A percentile compares a stretch with the other conserved stretches of the same genome.
These are phyloP conservation scores for Penicillium occitanis DNA, from an alignment of 2,329 filamentous ascomycete genomes.

Conservation along the genomic window DNA sequence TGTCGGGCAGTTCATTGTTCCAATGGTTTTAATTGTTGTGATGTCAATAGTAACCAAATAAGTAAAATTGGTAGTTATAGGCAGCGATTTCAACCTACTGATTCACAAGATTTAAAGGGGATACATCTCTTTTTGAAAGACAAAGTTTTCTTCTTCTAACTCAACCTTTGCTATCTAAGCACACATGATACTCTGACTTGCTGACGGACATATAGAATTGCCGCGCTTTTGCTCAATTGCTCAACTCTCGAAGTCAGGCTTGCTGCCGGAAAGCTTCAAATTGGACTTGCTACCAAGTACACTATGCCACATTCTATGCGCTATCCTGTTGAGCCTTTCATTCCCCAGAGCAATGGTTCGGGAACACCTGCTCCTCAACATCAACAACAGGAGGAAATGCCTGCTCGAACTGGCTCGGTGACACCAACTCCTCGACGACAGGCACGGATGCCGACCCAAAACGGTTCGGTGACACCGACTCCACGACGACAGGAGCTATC, in stretches of 20 bases:
- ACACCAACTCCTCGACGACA: neutral
- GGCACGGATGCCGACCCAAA: too few species aligned
- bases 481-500: neutral
- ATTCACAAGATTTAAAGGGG: neutral
- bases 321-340: conserved; percentile 2
- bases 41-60: neutral
- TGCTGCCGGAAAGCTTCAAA: neutral
- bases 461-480: neutral
- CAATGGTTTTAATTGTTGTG: neutral
- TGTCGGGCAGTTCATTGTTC: neutral
- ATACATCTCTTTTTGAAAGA: too few species aligned
- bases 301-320: neutral
- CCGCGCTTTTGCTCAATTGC: neutral
- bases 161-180: neutral
- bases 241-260: neutral
- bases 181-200: neutral
- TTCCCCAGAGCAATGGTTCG: neutral
- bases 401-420: neutral
- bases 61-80: neutral
- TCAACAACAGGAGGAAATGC: neutral
- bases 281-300: too few species aligned
- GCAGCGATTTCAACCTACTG: neutral
- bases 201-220: neutral
- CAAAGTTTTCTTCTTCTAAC: neutral
- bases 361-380: neutral